phyloP scores from a whole-genome alignment of 768 basidiomycete genomes.

The Trametes punicea region DNA sequence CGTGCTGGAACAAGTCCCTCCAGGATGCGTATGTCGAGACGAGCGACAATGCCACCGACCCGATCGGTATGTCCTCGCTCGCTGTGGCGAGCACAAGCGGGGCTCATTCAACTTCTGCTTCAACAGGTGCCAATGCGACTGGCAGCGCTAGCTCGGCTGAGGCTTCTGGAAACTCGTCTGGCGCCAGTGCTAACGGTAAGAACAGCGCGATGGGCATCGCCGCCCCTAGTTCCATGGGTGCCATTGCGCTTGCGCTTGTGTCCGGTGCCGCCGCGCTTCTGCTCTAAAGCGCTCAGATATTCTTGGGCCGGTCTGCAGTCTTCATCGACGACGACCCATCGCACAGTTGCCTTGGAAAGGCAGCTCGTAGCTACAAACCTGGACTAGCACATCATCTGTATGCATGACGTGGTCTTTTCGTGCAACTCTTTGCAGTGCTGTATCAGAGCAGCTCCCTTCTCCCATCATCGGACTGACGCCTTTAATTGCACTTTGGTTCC shows the following conservation, averaged over 20 bases:
- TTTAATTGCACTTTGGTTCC: not conserved
- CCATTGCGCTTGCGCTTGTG: constrained; percentile 5
- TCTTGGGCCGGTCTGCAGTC: not conserved
- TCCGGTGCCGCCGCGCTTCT: constrained; percentile 11
- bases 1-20: constrained; percentile 57
- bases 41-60: constrained; percentile 65
- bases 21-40: constrained; percentile 80
- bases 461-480: not conserved
- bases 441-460: too few species aligned
- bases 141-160: constrained; percentile 2
- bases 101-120: constrained; percentile 28
- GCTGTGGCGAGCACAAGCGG: not conserved
- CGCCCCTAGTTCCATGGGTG: not conserved
- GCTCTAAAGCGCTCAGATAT: not conserved
- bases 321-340: not conserved
- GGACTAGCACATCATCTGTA: too few species aligned
- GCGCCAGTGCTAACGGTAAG: constrained; percentile 1
- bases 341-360: not conserved
- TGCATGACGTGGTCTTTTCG: not conserved
- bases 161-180: constrained; percentile 7
- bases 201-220: constrained; percentile 18
- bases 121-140: constrained; percentile 26
- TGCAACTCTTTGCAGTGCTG: too few species aligned
- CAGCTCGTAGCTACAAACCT: too few species aligned
- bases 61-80: constrained; percentile 32